A percentile compares a stretch with the other conserved stretches of the same genome.
These are phyloP conservation scores for Colletotrichum tropicale DNA, from an alignment of 2,329 filamentous ascomycete genomes.

Conservation along the genomic window DNA sequence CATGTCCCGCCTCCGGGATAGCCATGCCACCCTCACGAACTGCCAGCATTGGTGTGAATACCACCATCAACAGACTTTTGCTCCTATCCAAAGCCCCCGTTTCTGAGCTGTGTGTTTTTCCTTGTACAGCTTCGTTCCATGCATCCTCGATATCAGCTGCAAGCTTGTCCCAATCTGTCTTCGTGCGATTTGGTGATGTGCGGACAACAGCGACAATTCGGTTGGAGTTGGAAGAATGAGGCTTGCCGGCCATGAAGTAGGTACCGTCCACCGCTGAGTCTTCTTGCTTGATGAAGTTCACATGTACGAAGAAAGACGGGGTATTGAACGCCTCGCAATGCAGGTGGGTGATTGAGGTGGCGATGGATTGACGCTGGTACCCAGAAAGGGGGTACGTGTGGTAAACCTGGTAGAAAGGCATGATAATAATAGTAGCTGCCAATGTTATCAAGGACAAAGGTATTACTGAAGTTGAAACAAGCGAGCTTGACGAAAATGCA, in stretches of 20 bases:
- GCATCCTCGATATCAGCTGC: not conserved
- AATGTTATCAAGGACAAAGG: not conserved
- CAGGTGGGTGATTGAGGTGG: not conserved
- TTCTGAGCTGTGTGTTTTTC: not conserved
- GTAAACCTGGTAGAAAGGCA: not conserved
- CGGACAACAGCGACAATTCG: not conserved
- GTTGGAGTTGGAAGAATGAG: not conserved
- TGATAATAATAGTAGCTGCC: not conserved
- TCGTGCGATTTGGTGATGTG: not conserved
- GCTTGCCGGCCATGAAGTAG: conserved; percentile 1
- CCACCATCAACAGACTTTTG: not conserved
- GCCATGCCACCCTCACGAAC: not conserved
- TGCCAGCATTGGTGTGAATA: not conserved
- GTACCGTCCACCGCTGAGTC: not conserved
- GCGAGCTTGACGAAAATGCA: not conserved
- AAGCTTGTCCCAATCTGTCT: not conserved
- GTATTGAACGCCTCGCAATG: conserved; percentile 1
- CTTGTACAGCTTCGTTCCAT: not conserved
- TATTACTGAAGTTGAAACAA: not conserved
- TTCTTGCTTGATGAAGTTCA: not conserved
- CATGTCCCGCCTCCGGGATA: not conserved
- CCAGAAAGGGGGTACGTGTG: not conserved
- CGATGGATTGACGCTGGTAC: not conserved
- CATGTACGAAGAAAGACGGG: conserved; percentile 1
- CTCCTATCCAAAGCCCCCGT: not conserved